Base-by-base conservation (phyloP, 2,329 filamentous ascomycete species). In the Cryoendolithus antarcticus region DNA sequence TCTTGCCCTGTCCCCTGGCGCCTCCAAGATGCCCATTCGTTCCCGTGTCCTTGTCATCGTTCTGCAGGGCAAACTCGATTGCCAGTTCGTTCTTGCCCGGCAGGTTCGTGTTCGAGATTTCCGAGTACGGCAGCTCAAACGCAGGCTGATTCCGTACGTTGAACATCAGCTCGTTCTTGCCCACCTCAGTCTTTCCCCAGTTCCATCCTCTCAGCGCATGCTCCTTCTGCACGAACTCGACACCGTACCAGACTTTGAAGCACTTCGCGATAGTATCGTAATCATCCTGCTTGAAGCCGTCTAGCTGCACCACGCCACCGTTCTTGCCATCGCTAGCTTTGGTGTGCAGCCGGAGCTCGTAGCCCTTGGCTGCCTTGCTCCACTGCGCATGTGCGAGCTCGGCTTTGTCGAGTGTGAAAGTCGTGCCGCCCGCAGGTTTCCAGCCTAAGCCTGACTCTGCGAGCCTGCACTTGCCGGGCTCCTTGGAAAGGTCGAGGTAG, bases 211-310 rank as follows among this genome's bases (percentile, higher is more conserved):
- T 79, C 43, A 98, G 69, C 15, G 91, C 86, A 62, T 96, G 91
- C 63, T 98, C 91, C 62, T 85, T 86, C 61, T 77, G 84, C 60
- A 96, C 88, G 43, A 98, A 74, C 53, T 80, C 86, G 55, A 91
- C 82, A 65, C 86, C 91, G 65, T 96, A 98, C 85, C 89, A 96
- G 57, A 89, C 84, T 68, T 95, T 96, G 73, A 98, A 95, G 50
- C 91, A 77, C 61, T 94, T 95, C 64, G 70, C 74, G 9, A 95
- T 69, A 40, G 91, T 84, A 49, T 98, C 91, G 51, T 86, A 84
- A 61, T 98, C 89, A 72, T 85, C 88, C 60, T 88, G 82, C 48
- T 85, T 78, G 62, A 98, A 98, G 1, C 91, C 91, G 61, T 98
- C 91, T 34, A 98, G 75, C 61, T 96, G 91, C 40, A 94, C 80